Base-by-base conservation (phyloP, 2,329 filamentous ascomycete genomes). In the Ophiocordyceps camponoti-saundersi region DNA sequence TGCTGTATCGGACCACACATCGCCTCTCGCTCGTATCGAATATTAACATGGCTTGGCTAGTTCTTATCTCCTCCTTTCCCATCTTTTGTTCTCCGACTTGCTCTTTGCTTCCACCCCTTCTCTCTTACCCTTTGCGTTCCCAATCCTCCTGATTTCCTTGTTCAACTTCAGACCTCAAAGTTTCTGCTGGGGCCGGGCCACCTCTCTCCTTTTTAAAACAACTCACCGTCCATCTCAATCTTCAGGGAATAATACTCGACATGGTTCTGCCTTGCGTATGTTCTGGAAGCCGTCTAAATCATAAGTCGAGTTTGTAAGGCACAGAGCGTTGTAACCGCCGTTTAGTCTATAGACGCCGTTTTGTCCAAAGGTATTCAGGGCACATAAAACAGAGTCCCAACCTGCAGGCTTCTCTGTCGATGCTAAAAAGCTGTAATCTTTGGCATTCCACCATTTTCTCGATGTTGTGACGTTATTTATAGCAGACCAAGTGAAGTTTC, bases 361-460 rank as follows among this genome's bases (percentile, higher is more conserved):
- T 26, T 46, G 45, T 6, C 36, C 36, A 20, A 46, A 46, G 21
- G 45, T 46, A 13, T 46, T 46, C 36, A 46, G 11, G 16, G 45
- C 45, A n/a, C 45, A 46, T n/a, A 46, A 26, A n/a, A 46, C 32
- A 8, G 45, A 42, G 23, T 21, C 39, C 45, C 45, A 46, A 23
- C 39, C 44, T 13, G 10, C n/a, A 12, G 13, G 6, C 34, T 22
- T 11, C 20, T 18, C 13, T 21, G 10, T 12, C 22, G 43, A 39
- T 21, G 4, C 18, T 3, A 5, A 15, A 7, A 45, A 10, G 32
- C 22, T 18, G 32, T 36, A 26, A 5, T 16, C 16, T 3, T 21
- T 11, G 21, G 44, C 44, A 16, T 26, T 10, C 44, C 44, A 45
- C 44, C 44, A 45, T 21, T 39, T 18, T 12, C 22, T 22, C 15